A percentile compares a stretch with the other conserved stretches of the same genome.
Conservation (phyloP, 2,329 filamentous ascomycete species). For the Rhytidhysteron rufulum region DNA sequence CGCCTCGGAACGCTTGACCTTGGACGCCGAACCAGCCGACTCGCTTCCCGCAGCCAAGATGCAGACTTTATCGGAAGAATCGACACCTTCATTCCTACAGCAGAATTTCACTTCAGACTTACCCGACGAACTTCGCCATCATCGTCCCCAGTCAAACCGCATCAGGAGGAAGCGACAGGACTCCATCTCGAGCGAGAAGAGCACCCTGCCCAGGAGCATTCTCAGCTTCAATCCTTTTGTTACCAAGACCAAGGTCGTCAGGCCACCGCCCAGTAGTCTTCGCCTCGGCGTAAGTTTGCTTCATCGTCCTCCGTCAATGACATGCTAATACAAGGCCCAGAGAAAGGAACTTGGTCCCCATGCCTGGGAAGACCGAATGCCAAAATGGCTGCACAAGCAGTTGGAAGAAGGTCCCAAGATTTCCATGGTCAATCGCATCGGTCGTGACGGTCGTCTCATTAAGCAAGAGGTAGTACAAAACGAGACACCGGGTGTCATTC, state of each 20-base stretch:
- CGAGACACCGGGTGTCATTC: slow-evolving; percentile 43
- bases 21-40: slow-evolving; percentile 20
- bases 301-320: neutral
- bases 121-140: slow-evolving; percentile 14
- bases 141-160: slow-evolving; percentile 12
- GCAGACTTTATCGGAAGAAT: slow-evolving; percentile 19
- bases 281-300: slow-evolving; percentile 31
- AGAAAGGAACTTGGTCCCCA: slow-evolving; percentile 45
- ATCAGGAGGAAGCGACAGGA: slow-evolving; percentile 20
- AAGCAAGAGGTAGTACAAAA: slow-evolving; percentile 41
- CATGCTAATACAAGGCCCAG: slow-evolving; percentile 19
- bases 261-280: slow-evolving; percentile 25
- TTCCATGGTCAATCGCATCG: slow-evolving; percentile 37
- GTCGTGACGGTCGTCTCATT: slow-evolving; percentile 39
- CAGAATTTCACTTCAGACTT: slow-evolving; percentile 16
- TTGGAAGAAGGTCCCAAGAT: slow-evolving; percentile 40
- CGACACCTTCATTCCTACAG: slow-evolving; percentile 18
- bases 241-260: slow-evolving; percentile 21
- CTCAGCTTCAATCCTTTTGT: slow-evolving; percentile 30
- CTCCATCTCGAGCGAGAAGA: slow-evolving; percentile 30
- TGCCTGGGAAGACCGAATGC: slow-evolving; percentile 46
- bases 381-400: slow-evolving; percentile 38
- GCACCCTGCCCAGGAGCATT: slow-evolving; percentile 32
- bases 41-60: slow-evolving; percentile 23
- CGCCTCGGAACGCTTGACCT: slow-evolving; percentile 36